Base-by-base conservation (phyloP, 176 grass and related monocot genomes). In the Triticum timopheevii region DNA sequence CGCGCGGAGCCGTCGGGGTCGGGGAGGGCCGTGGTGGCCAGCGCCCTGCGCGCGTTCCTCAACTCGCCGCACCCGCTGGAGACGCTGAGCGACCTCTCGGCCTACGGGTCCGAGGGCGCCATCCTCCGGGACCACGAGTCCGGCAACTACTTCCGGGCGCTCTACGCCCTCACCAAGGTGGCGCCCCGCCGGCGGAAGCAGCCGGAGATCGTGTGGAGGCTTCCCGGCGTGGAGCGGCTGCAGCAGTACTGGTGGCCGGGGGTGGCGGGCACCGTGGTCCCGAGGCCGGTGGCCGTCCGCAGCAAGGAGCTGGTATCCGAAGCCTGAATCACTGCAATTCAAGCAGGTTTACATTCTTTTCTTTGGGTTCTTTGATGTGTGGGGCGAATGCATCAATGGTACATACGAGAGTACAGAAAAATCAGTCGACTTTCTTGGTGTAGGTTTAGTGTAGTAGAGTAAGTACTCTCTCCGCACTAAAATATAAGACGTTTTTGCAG, bases 71-170 rank as follows among this genome's bases (percentile, higher is more conserved):
- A 99, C 69, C 97, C 97, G 20, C 87, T 99, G 7, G 97, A 99
- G 90, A 99, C 94, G 13, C 80, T 99, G n/a, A 99, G 94, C 52
- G 92, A 99, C 80, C 87, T 92, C 10, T 88, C 86, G 20, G 97
- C 92, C 1, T 99, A 99, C 73, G 94, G 97, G 65, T 83, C 94
- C 3, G 89, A 85, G 7, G 97, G 97, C n/a, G 92, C 97, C 39
- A 99, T 99, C 56, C 91, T 94, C 36, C 78, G 97, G 66, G 97
- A 99, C 89, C 97, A 99, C 83, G 97, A 99, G 85, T 99, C 94
- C 16, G 91, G 90, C 83, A 99, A 92, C 87, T 99, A 99, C 86
- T 93, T 94, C 61, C 89, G 86, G 79, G 73, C 95, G 82, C 76
- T 99, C 56, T 88, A 78, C 87, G 76, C 88, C 68, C 89, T 93